These are phyloP conservation scores for Coniferiporia sulphurascens DNA, from an alignment of 1,284 basidiomycete species.

Conservation along the genomic window DNA sequence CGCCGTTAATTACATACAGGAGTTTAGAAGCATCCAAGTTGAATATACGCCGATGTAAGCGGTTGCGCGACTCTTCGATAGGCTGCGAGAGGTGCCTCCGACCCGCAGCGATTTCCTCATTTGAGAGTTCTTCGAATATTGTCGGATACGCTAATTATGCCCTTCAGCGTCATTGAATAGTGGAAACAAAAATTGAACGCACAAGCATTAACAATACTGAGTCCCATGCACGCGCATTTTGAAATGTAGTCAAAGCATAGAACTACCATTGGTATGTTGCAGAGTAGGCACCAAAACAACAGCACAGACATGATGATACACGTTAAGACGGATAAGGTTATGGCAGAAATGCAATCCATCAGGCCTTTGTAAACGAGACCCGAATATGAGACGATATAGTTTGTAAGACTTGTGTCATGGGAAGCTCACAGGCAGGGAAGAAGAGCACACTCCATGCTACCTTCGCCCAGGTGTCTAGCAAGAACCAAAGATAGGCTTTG, in stretches of 20 bases:
- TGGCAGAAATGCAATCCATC: slow-evolving; percentile 19
- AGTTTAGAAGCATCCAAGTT: slow-evolving; percentile 28
- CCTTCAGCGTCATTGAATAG: neutral
- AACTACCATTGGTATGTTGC: slow-evolving; percentile 17
- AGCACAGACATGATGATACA: slow-evolving; percentile 22
- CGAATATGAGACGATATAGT: neutral
- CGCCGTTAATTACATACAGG: slow-evolving; percentile 19
- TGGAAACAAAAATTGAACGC: neutral
- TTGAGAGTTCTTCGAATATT: slow-evolving; percentile 28
- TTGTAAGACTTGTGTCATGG: neutral
- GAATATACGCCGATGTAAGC: slow-evolving; percentile 23
- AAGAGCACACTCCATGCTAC: slow-evolving; percentile 21
- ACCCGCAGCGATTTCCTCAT: slow-evolving; percentile 25
- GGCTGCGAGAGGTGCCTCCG: slow-evolving; percentile 22
- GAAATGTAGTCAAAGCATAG: slow-evolving; percentile 18
- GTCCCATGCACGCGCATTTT: slow-evolving; percentile 17
- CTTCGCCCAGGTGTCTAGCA: slow-evolving; percentile 21
- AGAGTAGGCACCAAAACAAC: slow-evolving; percentile 22
- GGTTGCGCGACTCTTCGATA: slow-evolving; percentile 19
- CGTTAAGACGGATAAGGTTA: slow-evolving; percentile 19
- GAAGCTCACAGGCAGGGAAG: slow-evolving; percentile 22
- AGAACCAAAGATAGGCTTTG: slow-evolving; percentile 19
- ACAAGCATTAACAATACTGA: slow-evolving; percentile 25
- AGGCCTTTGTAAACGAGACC: slow-evolving; percentile 10
- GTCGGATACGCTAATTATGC: slow-evolving; percentile 28